Base-by-base conservation (phyloP, 306 rosid species). In the Mimosa bimucronata region DNA sequence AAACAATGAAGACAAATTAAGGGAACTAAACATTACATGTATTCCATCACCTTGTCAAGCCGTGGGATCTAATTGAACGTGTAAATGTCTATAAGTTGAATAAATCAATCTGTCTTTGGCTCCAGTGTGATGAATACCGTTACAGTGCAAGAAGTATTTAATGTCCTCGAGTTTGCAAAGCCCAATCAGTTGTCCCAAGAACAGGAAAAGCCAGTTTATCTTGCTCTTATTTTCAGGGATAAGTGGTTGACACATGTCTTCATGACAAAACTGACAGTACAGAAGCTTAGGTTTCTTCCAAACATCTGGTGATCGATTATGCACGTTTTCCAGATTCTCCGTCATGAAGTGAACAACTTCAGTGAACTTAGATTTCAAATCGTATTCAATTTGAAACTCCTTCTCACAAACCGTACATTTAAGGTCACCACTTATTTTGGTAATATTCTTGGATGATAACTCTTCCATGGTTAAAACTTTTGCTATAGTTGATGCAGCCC, bases 81-180 rank as follows among this genome's bases (percentile, higher is more conserved):
- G 89, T 50, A 90, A 53, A 30, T 48, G 72, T 8, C 81, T 40
- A 67, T 88, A 90, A 28, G 85, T 61, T 0, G 53, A 80, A 82
- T 83, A 92, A 16, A 88, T 31, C 66, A 92, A 76, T 0, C 93
- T 85, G 77, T 92, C 83, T 37, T 92, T 90, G 21, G 94, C 88
- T 0, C 83, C 97, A 0, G 88, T 87, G 14, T 81, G 82, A n/a
- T 87, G 93, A 72, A 19, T 80, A 1, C 4, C 8, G 0, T 77
- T 67, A 61, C 87, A 84, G 79, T 85, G 82, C 58, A 88, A 90
- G 55, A 87, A 90, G 46, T 88, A 84, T 71, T 82, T 86, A 66
- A 92, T 61, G 37, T 88, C 84, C 2, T 40, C 25, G 2, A 88
- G 77, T 0, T 73, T 87, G 78, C 89, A 84, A 37, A 68, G 73